Evolutionary conservation across 2,329 filamentous ascomycete species (phyloP).

Genomic region (Chrysosporium queenslandicum): DNA sequence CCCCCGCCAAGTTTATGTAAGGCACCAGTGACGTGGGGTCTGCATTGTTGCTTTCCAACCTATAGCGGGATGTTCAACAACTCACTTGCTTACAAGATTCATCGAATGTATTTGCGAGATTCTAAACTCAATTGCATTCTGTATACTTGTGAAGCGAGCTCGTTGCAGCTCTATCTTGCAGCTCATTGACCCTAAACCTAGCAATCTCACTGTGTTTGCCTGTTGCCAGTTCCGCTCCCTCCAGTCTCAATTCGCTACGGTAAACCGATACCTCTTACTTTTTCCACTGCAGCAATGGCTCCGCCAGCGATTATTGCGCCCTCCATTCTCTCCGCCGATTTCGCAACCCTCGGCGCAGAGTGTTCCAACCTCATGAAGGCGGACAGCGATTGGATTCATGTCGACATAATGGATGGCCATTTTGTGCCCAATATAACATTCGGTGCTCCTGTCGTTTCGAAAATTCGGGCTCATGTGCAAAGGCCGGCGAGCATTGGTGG

Average conservation of each 20-base stretch:
- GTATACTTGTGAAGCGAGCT: too few relatives aligned
- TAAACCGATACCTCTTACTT: background rate
- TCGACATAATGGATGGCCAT: constrained; percentile 98
- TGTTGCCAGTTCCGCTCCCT: background rate
- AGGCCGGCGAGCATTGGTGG: constrained; percentile 58
- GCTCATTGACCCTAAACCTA: too few relatives aligned
- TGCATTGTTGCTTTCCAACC: background rate
- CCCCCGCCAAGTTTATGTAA: too few relatives aligned
- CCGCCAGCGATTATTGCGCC: constrained; percentile 91
- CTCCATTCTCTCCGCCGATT: constrained; percentile 96
- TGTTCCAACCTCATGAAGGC: constrained; percentile 77
- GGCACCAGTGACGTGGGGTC: background rate
- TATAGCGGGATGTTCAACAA: too few relatives aligned
- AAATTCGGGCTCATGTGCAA: constrained; percentile 79
- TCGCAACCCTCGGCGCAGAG: constrained; percentile 74
- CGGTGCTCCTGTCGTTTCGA: constrained; percentile 86
- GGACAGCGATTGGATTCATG: constrained; percentile 85
- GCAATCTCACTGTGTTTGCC: too few relatives aligned
- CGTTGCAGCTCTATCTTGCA: too few relatives aligned
- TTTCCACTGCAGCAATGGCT: constrained; percentile 50
- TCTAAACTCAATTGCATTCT: too few relatives aligned
- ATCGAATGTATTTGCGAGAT: too few relatives aligned
- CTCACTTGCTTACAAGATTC: too few relatives aligned
- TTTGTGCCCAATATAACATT: constrained; percentile 99
- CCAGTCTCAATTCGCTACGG: background rate